Evolutionary conservation across 257 asterid genomes (phyloP).

Genomic region (Anisodus acutangulus): DNA sequence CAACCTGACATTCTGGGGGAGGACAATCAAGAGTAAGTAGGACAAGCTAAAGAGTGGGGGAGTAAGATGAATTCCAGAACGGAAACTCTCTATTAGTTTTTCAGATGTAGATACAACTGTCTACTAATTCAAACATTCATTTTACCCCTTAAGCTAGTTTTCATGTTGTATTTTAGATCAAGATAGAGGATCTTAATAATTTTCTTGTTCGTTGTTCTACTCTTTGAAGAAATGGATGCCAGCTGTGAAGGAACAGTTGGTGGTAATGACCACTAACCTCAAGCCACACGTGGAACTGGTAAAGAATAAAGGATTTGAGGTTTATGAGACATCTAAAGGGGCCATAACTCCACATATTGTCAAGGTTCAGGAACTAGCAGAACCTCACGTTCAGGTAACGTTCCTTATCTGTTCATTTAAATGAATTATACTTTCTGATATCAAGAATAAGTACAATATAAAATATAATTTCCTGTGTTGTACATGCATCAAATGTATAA

Average conservation of each 20-base stretch:
- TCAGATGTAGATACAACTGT: background rate
- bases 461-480: background rate
- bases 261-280: constrained; percentile 56
- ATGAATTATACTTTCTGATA: background rate
- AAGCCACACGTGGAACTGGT: constrained; percentile 75
- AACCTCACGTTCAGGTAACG: constrained; percentile 78
- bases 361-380: constrained; percentile 69
- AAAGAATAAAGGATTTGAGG: constrained; percentile 60
- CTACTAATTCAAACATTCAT: background rate
- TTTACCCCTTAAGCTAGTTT: background rate
- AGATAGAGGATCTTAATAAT: background rate
- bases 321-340: constrained; percentile 61
- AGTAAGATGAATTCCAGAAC: background rate
- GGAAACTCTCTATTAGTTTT: background rate
- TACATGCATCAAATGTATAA: background rate
- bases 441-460: constrained; percentile 32
- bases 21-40: constrained; percentile 13
- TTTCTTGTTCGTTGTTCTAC: constrained; percentile 27
- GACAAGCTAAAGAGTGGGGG: constrained; percentile 11
- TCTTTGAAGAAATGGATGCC: constrained; percentile 79
- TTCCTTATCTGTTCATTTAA: constrained; percentile 4
- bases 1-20: background rate
- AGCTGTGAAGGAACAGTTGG: constrained; percentile 75
- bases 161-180: background rate
- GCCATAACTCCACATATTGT: constrained; percentile 67